A percentile compares a stretch with the other conserved stretches of the same genome.
phyloP scores from a whole-genome alignment of 345 rosid genomes.

The Mangifera indica region DNA sequence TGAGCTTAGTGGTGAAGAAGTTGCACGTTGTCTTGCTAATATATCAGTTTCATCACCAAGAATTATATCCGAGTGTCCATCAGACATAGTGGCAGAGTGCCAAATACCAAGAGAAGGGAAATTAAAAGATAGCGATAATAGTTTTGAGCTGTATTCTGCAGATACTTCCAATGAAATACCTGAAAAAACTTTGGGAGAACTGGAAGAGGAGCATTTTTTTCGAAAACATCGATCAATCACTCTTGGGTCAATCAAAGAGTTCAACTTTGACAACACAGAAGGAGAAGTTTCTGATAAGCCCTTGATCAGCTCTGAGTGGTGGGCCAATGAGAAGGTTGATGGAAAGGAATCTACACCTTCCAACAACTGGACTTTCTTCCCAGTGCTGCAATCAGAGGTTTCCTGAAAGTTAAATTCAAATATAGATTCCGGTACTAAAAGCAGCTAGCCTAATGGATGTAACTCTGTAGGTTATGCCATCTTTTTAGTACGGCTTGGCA shows the following conservation, averaged over 20 bases:
- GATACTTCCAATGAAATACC: slow-evolving; percentile 32
- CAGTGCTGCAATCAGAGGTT: slow-evolving; percentile 71
- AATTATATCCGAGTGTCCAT: slow-evolving; percentile 33
- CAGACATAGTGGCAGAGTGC: slow-evolving; percentile 26
- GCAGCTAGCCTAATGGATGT: slow-evolving; percentile 21
- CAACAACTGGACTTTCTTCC: slow-evolving; percentile 83
- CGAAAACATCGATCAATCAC: slow-evolving; percentile 61
- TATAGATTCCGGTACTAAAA: slow-evolving; percentile 15
- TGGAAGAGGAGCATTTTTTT: slow-evolving; percentile 46
- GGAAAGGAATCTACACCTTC: slow-evolving; percentile 57
- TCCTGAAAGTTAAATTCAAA: slow-evolving; percentile 38
- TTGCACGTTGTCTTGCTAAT: slow-evolving; percentile 79
- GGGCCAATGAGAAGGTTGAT: slow-evolving; percentile 80
- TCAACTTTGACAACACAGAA: slow-evolving; percentile 70
- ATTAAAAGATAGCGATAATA: slow-evolving; percentile 15
- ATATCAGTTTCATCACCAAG: slow-evolving; percentile 42
- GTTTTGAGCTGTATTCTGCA: slow-evolving; percentile 20
- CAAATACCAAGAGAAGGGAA: slow-evolving; percentile 22
- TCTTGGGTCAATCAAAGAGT: slow-evolving; percentile 79
- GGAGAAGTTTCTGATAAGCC: slow-evolving; percentile 51
- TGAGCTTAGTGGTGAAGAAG: slow-evolving; percentile 93
- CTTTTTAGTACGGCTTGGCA: slow-evolving; percentile 14
- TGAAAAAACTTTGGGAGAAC: slow-evolving; percentile 41
- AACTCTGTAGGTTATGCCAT: slow-evolving; percentile 22
- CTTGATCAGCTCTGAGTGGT: slow-evolving; percentile 65